These are phyloP conservation scores for Lactarius hatsudake DNA, from an alignment of 768 basidiomycete species.

Conservation along the genomic window DNA sequence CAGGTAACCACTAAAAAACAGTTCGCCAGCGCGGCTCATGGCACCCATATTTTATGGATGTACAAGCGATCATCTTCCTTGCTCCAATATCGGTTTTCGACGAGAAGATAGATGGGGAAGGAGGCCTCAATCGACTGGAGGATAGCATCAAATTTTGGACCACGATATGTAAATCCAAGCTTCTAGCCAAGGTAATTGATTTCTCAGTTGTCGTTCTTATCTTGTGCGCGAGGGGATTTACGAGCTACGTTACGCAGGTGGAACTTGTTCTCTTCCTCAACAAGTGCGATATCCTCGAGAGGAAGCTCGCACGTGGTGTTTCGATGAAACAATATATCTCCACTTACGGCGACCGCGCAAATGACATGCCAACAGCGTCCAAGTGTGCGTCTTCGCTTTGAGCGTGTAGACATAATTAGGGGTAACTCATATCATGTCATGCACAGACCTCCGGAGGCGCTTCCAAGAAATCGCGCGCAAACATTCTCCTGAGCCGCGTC, in stretches of 20 bases:
- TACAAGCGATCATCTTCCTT: slow-evolving; percentile 83
- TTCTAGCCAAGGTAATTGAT: neutral
- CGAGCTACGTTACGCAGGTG: slow-evolving; percentile 21
- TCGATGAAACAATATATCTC: slow-evolving; percentile 56
- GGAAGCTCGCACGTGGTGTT: slow-evolving; percentile 61
- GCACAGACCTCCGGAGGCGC: slow-evolving; percentile 24
- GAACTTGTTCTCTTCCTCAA: slow-evolving; percentile 42
- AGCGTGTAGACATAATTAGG: neutral
- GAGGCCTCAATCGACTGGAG: slow-evolving; percentile 53
- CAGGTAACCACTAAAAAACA: neutral
- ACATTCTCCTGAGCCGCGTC: slow-evolving; percentile 24
- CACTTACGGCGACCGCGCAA: slow-evolving; percentile 65
- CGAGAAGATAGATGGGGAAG: slow-evolving; percentile 71
- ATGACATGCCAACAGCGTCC: slow-evolving; percentile 59
- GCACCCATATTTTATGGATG: slow-evolving; percentile 80
- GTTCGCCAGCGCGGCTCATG: slow-evolving; percentile 40
- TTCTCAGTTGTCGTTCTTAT: neutral
- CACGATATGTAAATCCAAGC: slow-evolving; percentile 22
- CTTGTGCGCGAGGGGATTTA: neutral
- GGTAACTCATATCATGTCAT: neutral
- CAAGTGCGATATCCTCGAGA: slow-evolving; percentile 61
- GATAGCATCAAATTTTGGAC: slow-evolving; percentile 22
- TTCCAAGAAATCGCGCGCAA: slow-evolving; percentile 18
- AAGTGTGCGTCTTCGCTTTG: slow-evolving; percentile 51
- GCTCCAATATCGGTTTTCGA: slow-evolving; percentile 81